Evolutionary conservation across 345 rosid species (phyloP).

Genomic region (Nasturtium officinale): DNA sequence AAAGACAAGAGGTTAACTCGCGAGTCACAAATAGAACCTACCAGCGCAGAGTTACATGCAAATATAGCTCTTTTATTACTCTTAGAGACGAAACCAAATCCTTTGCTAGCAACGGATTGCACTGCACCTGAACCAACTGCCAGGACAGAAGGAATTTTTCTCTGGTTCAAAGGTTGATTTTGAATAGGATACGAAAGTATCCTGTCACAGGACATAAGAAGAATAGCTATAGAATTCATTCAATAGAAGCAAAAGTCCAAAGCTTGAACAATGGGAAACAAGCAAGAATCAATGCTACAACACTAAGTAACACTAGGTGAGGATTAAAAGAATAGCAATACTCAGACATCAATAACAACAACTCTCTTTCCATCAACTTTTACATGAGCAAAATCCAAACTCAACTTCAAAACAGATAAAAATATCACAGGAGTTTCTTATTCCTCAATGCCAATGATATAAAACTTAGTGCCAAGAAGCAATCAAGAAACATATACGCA

Average conservation of each 20-base stretch:
- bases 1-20: not conserved
- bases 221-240: not conserved
- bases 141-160: conserved; percentile 3
- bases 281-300: not conserved
- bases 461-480: not conserved
- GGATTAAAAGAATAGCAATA: too few species aligned
- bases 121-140: conserved; percentile 36
- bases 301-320: not conserved
- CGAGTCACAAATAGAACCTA: conserved; percentile 28
- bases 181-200: conserved; percentile 23
- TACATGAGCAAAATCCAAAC: conserved; percentile 4
- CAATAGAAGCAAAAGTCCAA: not conserved
- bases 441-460: not conserved
- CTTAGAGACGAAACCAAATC: conserved; percentile 13
- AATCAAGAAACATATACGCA: not conserved
- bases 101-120: conserved; percentile 30
- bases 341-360: not conserved
- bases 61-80: conserved; percentile 36
- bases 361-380: not conserved
- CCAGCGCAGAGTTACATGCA: conserved; percentile 49
- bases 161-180: conserved; percentile 19
- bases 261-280: not conserved
- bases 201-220: conserved; percentile 32
- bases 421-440: not conserved
- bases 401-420: not conserved